Conservation (phyloP, 2,329 filamentous ascomycete species). For the Calonectria henricotiae region DNA sequence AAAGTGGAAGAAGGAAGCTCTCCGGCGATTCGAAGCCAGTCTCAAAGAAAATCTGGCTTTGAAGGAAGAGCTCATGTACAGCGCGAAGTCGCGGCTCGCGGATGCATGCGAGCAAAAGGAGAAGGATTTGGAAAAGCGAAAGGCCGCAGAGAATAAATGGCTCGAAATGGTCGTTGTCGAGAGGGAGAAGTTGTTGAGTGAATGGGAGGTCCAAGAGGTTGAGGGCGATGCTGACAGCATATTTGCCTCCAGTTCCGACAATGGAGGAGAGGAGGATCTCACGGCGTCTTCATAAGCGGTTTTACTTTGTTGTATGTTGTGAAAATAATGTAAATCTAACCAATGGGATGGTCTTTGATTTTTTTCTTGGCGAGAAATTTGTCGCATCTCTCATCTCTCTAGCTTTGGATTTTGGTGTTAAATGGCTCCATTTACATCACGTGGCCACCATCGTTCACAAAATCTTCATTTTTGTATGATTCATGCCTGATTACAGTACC, state of each 20-base stretch:
- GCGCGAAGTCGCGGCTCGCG: conserved; percentile 55
- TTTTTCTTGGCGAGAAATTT: no score
- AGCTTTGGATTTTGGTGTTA: not conserved
- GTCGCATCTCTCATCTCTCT: not conserved
- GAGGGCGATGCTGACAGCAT: conserved; percentile 60
- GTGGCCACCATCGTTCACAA: conserved; percentile 30
- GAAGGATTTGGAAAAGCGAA: conserved; percentile 55
- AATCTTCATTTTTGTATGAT: conserved; percentile 28
- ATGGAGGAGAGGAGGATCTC: conserved; percentile 28
- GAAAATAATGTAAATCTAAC: conserved; percentile 8
- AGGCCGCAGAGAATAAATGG: conserved; percentile 67
- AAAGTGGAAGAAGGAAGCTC: conserved; percentile 60
- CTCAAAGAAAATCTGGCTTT: conserved; percentile 61
- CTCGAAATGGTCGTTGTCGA: conserved; percentile 63
- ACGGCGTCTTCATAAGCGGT: conserved; percentile 5
- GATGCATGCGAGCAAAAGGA: conserved; percentile 54
- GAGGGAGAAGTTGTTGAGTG: conserved; percentile 61
- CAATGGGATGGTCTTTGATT: not conserved
- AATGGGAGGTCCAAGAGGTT: conserved; percentile 63
- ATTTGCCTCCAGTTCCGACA: conserved; percentile 48
- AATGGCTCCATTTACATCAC: conserved; percentile 34
- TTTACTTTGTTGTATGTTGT: not conserved
- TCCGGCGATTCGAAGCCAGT: conserved; percentile 57
- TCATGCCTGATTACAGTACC: not conserved
- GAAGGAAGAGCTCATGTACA: conserved; percentile 63